Evolutionary conservation across 2,329 filamentous ascomycete species (phyloP).

Genomic region (Coniochaeta sp.): DNA sequence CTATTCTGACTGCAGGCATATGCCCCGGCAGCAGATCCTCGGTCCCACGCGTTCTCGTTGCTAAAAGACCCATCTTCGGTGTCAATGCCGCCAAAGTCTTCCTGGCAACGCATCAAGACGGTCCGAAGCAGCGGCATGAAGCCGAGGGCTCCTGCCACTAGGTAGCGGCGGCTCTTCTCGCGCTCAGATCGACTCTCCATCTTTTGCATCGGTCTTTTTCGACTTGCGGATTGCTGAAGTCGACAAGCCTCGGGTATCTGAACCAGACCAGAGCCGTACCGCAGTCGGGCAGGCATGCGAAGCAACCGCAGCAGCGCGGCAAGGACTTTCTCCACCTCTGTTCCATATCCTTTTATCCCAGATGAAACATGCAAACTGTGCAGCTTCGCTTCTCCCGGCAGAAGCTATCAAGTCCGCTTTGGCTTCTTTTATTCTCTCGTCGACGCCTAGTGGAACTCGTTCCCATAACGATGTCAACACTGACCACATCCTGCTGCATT

Average conservation of each 20-base stretch:
- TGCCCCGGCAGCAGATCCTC: neutral
- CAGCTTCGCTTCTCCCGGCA: constrained; percentile 16
- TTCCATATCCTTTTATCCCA: constrained; percentile 15
- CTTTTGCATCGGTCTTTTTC: neutral
- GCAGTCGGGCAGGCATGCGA: neutral
- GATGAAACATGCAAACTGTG: constrained; percentile 15
- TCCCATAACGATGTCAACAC: neutral
- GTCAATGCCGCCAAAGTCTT: neutral
- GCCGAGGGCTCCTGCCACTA: neutral
- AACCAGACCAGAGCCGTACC: neutral
- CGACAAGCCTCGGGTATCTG: neutral
- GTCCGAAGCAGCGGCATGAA: constrained; percentile 2
- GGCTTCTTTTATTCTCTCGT: constrained; percentile 4
- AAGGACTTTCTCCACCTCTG: constrained; percentile 12
- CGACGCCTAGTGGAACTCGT: neutral
- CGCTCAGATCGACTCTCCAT: neutral
- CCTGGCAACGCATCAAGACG: neutral
- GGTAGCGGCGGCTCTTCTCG: no score
- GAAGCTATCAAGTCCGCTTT: constrained; percentile 9
- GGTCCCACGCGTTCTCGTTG: constrained; percentile 2
- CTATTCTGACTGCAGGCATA: neutral
- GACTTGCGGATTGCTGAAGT: neutral
- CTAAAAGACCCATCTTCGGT: neutral
- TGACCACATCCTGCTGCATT: neutral
- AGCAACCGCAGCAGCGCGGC: constrained; percentile 6